Evolutionary conservation across 2,329 filamentous ascomycete genomes (phyloP).

Genomic region (Alternaria postmessia): DNA sequence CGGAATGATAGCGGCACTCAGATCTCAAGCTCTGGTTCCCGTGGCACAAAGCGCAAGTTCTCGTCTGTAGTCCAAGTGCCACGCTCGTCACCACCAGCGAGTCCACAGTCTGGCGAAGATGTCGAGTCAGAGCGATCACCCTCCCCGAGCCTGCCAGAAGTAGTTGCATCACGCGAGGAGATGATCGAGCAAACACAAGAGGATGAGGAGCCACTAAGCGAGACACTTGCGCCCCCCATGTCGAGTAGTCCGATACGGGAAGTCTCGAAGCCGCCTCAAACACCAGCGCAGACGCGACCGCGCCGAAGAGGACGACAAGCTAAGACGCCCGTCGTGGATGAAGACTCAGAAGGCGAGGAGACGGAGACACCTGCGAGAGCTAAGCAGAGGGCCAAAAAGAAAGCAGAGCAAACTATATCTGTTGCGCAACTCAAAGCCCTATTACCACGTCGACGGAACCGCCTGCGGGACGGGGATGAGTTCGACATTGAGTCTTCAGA

Average conservation of each 20-base stretch:
- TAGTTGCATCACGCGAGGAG: constrained; percentile 36
- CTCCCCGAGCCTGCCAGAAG: constrained; percentile 47
- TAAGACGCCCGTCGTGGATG: constrained; percentile 27
- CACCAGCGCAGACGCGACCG: constrained; percentile 26
- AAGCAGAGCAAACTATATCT: constrained; percentile 46
- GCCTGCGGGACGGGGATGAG: constrained; percentile 43
- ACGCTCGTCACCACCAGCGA: constrained; percentile 49
- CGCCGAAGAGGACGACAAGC: constrained; percentile 26
- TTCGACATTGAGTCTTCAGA: constrained; percentile 54
- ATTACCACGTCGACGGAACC: constrained; percentile 53
- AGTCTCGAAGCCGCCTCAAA: constrained; percentile 22
- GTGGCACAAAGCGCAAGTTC: constrained; percentile 51
- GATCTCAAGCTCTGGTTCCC: constrained; percentile 43
- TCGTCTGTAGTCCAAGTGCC: constrained; percentile 50
- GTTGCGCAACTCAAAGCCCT: constrained; percentile 57
- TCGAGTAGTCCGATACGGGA: constrained; percentile 51
- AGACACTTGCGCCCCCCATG: constrained; percentile 55
- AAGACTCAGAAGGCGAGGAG: constrained; percentile 35
- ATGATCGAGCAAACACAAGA: constrained; percentile 31
- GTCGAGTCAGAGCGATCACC: constrained; percentile 42
- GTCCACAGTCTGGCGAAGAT: constrained; percentile 38
- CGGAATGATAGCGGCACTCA: constrained; percentile 40
- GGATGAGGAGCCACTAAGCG: constrained; percentile 46
- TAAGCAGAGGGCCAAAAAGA: constrained; percentile 27
- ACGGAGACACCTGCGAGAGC: constrained; percentile 34